Base-by-base conservation (phyloP, 495 filamentous ascomycete species). In the Clohesyomyces aquaticus region DNA sequence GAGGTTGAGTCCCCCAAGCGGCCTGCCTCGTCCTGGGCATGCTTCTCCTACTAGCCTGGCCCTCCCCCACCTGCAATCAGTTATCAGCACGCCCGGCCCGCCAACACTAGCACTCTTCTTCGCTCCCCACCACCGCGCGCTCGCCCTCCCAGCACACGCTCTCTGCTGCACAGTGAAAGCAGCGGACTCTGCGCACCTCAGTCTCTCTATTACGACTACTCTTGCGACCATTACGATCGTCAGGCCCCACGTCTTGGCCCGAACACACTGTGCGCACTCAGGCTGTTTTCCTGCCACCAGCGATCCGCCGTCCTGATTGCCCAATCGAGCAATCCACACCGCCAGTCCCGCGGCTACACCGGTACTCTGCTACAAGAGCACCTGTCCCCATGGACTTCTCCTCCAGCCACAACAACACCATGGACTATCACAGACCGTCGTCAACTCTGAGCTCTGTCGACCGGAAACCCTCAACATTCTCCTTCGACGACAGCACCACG, bases 321-420 rank as follows among this genome's bases (percentile, higher is more conserved):
- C 71, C 55, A 64, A 71, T 63, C 51, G 63, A 70, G 73, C 70
- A 63, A 62, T 65, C 71, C 65, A 70, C 73, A 75, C 73, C 73
- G 73, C 73, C 65, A 66, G 69, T 73, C 49, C 62, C 54, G 46
- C 55, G 27, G 45, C 61, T 66, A 72, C 71, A 72, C 66, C 71
- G 68, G 61, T 69, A 72, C 63, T 71, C 72, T 60, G 59, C 65
- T 72, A 72, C 71, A 73, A 75, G 68, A 65, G 54, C 48, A 38
- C n/a, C n/a, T n/a, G 32, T 50, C 63, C 21, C 62, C 58, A 66
- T 67, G 67, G 64, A 64, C 64, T 67, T 49, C 35, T 19, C 51
- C 32, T 45, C 51, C 19, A 38, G 28, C 42, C 46, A 6, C 65
- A 38, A 41, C 42, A 58, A 6, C 65, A 49, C 56, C 38, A 67